Conservation (phyloP, 805 yeast species). For the Suhomyces vadensis region DNA sequence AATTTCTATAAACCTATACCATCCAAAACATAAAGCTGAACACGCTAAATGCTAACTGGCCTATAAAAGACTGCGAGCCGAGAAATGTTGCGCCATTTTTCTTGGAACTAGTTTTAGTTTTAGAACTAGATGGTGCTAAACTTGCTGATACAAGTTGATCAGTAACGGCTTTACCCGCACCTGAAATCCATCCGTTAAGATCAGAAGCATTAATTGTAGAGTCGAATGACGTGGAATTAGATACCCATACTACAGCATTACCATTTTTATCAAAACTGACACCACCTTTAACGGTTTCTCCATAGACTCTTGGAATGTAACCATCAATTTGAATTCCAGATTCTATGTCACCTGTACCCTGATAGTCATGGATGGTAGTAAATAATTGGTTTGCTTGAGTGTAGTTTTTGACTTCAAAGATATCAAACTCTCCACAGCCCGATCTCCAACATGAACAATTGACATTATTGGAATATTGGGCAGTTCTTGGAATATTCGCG, state of each 20-base stretch:
- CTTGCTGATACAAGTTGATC: constrained; percentile 29
- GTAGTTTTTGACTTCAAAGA: constrained; percentile 70
- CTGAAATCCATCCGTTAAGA: constrained; percentile 47
- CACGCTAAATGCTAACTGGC: constrained; percentile 12
- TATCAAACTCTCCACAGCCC: constrained; percentile 80
- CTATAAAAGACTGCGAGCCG: constrained; percentile 8
- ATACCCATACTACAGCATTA: constrained; percentile 58
- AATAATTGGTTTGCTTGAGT: constrained; percentile 57
- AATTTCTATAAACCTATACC: neutral
- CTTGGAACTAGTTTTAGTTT: constrained; percentile 21
- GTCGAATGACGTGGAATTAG: constrained; percentile 53
- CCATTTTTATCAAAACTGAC: constrained; percentile 67
- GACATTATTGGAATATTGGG: constrained; percentile 62
- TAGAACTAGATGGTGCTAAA: constrained; percentile 18
- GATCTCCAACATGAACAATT: constrained; percentile 76
- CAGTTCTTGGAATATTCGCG: constrained; percentile 71
- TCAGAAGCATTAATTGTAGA: constrained; percentile 44
- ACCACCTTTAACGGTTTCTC: constrained; percentile 62
- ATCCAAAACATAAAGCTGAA: constrained; percentile 12
- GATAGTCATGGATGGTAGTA: constrained; percentile 75
- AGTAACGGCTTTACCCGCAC: constrained; percentile 29
- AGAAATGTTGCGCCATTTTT: constrained; percentile 20
- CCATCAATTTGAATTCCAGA: constrained; percentile 61
- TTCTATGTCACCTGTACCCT: constrained; percentile 63
- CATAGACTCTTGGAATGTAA: constrained; percentile 54